Base-by-base conservation (phyloP, 2,329 filamentous ascomycete genomes). In the Penicillium polonicum region DNA sequence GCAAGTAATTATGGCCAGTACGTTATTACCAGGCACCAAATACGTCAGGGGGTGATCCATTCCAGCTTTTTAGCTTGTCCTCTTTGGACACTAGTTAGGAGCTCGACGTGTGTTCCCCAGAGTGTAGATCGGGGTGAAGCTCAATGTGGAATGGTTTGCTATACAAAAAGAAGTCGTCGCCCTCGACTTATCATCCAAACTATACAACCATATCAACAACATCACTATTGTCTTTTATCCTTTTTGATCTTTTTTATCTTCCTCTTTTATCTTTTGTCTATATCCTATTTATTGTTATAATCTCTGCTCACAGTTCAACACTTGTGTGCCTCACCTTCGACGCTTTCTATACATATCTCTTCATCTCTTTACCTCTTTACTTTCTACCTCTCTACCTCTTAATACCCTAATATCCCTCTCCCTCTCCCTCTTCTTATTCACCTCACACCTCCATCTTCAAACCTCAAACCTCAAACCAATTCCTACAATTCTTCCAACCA, bases 31-130 rank as follows among this genome's bases (percentile, higher is more conserved):
- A 67, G 65, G 65, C 57, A 67, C 60, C 57, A 45, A 50, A 65
- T 67, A 63, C 65, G 62, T 66, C 64, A 64, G 60, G 59, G 58
- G 64, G 35, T 60, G 64, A 65, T 67, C 65, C 65, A 67, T 67
- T 65, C 62, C 63, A 36, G 31, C 31, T 33, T 13, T 31, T 13
- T 33, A 61, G 63, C 57, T 44, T 43, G 15, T 55, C 54, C 61
- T 65, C 58, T 49, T 36, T 50, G 29, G 48, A 19, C 53, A 61
- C 58, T 64, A 57, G 54, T 60, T 52, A 19, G 44, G 48, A 55
- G 59, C 62, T 60, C 50, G 27, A 43, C 36, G 36, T 48, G 52
- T 54, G 57, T 60, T 65, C 60, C 60, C 63, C 63, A 52, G 61
- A 61, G 59, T 64, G 64, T 66, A 63, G 65, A 67, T 67, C 65